A percentile compares a stretch with the other conserved stretches of the same genome.
phyloP scores from a whole-genome alignment of 768 basidiomycete species.

The Melanogaster broomeanus region DNA sequence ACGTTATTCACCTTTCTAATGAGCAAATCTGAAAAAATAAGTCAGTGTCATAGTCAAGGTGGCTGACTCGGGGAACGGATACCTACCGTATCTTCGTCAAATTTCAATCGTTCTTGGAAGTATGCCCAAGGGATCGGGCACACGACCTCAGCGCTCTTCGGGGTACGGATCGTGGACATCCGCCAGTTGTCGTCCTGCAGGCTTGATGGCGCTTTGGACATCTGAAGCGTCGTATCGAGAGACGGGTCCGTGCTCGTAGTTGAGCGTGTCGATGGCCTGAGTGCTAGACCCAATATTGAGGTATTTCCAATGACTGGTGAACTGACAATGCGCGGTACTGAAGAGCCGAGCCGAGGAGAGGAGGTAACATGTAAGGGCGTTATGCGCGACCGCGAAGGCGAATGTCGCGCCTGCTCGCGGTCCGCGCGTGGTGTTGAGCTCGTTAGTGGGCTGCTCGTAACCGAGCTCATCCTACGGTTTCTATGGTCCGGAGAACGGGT shows the following conservation, averaged over 20 bases:
- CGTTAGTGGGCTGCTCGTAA: background rate
- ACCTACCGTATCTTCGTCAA: conserved; percentile 45
- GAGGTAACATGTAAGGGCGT: no score
- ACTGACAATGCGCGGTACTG: background rate
- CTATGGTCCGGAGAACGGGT: background rate
- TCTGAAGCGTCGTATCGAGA: conserved; percentile 1
- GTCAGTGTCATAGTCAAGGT: background rate
- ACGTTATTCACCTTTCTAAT: conserved; percentile 24
- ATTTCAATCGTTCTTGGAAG: conserved; percentile 28
- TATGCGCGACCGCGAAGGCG: background rate
- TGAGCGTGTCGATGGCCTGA: no score
- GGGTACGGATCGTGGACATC: conserved; percentile 43
- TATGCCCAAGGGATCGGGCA: conserved; percentile 32
- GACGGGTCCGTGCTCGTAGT: conserved; percentile 4
- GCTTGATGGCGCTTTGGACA: conserved; percentile 4
- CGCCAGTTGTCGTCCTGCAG: conserved; percentile 34
- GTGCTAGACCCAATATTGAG: background rate
- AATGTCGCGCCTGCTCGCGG: background rate
- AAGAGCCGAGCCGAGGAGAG: background rate
- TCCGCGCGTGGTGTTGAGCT: background rate
- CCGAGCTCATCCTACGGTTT: background rate
- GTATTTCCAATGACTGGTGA: background rate
- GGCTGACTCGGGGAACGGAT: background rate
- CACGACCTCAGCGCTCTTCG: conserved; percentile 32
- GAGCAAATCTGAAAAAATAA: conserved; percentile 25